phyloP scores from a whole-genome alignment of 2,329 filamentous ascomycete genomes.

The Aspergillus ruber region DNA sequence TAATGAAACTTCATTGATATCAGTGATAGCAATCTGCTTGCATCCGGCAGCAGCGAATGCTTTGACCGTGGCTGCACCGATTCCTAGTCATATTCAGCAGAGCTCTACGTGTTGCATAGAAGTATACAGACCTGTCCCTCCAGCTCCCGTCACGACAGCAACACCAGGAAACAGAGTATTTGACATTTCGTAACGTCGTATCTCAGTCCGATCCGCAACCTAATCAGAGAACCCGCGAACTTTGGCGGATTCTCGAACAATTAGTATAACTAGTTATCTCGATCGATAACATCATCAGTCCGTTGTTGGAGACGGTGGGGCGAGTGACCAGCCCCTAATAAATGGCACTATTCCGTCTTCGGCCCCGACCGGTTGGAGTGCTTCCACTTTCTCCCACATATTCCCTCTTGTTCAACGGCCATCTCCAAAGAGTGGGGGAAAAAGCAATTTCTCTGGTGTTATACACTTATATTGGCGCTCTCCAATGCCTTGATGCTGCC shows the following conservation, averaged over 20 bases:
- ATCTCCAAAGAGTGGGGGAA: slow-evolving; percentile 16
- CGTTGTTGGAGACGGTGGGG: not conserved
- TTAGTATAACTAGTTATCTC: not conserved
- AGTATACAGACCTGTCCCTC: slow-evolving; percentile 33
- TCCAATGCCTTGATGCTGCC: slow-evolving; percentile 26
- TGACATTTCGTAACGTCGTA: slow-evolving; percentile 4
- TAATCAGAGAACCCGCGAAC: not conserved
- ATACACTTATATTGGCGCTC: not conserved
- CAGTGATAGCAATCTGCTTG: slow-evolving; percentile 48
- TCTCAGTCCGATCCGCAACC: not conserved
- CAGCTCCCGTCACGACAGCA: slow-evolving; percentile 44
- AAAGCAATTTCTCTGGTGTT: slow-evolving; percentile 2
- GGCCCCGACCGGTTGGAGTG: slow-evolving; percentile 1
- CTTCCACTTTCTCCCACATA: slow-evolving; percentile 3
- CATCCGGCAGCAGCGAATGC: slow-evolving; percentile 49
- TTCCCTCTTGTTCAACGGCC: not conserved
- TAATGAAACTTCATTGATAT: slow-evolving; percentile 41
- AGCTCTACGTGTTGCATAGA: no score
- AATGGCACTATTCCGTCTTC: not conserved
- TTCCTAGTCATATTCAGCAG: slow-evolving; percentile 37
- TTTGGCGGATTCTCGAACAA: not conserved
- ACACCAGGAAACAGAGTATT: slow-evolving; percentile 37
- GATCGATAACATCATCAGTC: not conserved
- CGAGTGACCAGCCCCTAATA: not conserved
- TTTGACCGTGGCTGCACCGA: slow-evolving; percentile 49